Percentiles rank a stretch among this genome's conserved stretches.
Evolutionary conservation across 345 rosid genomes (phyloP).

Genomic region (Moricandia moricandioides): DNA sequence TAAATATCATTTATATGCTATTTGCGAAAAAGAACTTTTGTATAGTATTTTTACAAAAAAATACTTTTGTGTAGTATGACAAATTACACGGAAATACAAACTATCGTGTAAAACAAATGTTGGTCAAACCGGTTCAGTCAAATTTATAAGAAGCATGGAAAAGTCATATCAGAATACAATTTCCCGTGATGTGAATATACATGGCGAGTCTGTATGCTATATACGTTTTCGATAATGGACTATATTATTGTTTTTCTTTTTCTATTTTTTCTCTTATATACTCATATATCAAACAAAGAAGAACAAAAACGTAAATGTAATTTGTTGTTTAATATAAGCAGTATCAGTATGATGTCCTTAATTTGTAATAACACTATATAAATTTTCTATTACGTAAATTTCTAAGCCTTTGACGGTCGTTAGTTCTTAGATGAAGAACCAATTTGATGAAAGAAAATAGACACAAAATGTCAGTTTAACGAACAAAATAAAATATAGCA

Average conservation of each 20-base stretch:
- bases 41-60: neutral
- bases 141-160: constrained; percentile 26
- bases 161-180: constrained; percentile 34
- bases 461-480: neutral
- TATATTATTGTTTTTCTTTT: neutral
- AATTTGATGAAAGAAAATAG: neutral
- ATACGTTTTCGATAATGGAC: neutral
- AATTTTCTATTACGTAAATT: neutral
- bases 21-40: neutral
- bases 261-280: neutral
- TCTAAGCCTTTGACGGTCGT: neutral
- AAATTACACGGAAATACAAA: neutral
- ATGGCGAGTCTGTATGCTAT: constrained; percentile 27
- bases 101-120: constrained; percentile 11
- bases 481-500: neutral
- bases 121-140: constrained; percentile 37
- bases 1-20: neutral
- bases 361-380: neutral
- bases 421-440: neutral
- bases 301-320: neutral
- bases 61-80: neutral
- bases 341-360: neutral
- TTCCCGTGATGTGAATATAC: constrained; percentile 36
- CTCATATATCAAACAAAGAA: neutral
- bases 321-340: neutral